These are phyloP conservation scores for Botryotinia convoluta DNA, from an alignment of 2,329 filamentous ascomycete species.

Conservation along the genomic window DNA sequence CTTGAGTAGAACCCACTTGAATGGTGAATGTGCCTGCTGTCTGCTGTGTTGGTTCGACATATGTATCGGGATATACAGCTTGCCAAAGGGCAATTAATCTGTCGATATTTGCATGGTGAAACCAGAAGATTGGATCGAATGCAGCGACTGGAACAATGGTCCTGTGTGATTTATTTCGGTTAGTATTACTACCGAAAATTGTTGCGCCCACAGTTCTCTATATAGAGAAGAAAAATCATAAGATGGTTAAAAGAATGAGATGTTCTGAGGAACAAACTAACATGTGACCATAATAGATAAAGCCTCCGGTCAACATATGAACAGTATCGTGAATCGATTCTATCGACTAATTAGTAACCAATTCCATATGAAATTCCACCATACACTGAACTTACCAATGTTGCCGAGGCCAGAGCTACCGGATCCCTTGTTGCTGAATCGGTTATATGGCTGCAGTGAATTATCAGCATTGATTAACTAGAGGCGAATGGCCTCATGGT, in stretches of 20 bases:
- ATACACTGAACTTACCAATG: background rate
- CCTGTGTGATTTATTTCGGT: background rate
- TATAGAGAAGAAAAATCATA: background rate
- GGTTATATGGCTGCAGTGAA: conserved; percentile 5
- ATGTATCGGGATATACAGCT: conserved; percentile 63
- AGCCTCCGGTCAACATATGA: conserved; percentile 9
- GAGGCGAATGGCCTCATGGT: background rate
- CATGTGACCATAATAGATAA: conserved; percentile 3
- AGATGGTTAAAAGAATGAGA: background rate
- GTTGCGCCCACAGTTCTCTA: rapidly evolving
- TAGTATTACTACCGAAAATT: background rate
- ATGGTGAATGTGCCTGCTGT: conserved; percentile 59
- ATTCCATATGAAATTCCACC: background rate
- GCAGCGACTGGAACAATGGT: conserved; percentile 62
- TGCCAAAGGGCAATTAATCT: conserved; percentile 76
- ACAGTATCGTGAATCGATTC: conserved; percentile 21
- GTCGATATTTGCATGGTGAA: conserved; percentile 58
- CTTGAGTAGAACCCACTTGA: conserved; percentile 32
- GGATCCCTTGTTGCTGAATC: conserved; percentile 19
- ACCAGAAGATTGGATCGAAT: conserved; percentile 64
- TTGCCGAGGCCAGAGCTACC: conserved; percentile 10
- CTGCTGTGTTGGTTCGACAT: conserved; percentile 55
- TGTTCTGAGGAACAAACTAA: background rate
- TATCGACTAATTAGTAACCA: background rate
- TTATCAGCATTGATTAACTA: background rate